A percentile compares a stretch with the other conserved stretches of the same genome.
Evolutionary conservation across 148 eudicot species (phyloP).

Genomic region (Dysphania ambrosioides): DNA sequence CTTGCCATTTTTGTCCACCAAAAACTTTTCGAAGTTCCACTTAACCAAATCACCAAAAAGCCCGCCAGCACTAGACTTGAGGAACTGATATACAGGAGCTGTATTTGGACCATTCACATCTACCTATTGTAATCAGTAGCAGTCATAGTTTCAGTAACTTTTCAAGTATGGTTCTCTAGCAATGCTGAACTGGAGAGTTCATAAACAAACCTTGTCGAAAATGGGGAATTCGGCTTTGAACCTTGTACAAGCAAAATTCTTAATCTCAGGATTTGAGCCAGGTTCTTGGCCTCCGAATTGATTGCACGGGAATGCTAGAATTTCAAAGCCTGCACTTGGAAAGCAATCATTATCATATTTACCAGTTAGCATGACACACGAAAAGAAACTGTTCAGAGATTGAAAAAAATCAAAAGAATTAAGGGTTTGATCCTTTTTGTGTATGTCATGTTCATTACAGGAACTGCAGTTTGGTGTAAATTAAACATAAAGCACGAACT

Average conservation of each 20-base stretch:
- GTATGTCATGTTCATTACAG: no score
- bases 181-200: not conserved
- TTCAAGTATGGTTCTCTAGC: not conserved
- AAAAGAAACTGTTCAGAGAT: not conserved
- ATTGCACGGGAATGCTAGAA: conserved; percentile 92
- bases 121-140: conserved; percentile 44
- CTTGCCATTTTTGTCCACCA: conserved; percentile 87
- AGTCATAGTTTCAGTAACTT: conserved; percentile 1
- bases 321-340: conserved; percentile 66
- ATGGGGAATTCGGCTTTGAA: conserved; percentile 92
- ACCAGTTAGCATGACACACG: not conserved
- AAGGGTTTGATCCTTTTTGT: no score
- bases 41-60: conserved; percentile 78
- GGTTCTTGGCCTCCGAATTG: conserved; percentile 98
- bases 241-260: conserved; percentile 80
- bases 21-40: conserved; percentile 95
- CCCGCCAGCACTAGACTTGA: conserved; percentile 79
- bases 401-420: not conserved
- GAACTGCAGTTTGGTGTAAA: not conserved
- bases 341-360: not conserved
- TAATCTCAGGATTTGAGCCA: conserved; percentile 80
- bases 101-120: conserved; percentile 90
- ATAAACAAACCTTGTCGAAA: conserved; percentile 69
- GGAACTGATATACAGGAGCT: conserved; percentile 86
- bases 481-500: not conserved